phyloP scores from a whole-genome alignment of 352 stramenopile genomes.

The Elongisporangium senticosum region DNA sequence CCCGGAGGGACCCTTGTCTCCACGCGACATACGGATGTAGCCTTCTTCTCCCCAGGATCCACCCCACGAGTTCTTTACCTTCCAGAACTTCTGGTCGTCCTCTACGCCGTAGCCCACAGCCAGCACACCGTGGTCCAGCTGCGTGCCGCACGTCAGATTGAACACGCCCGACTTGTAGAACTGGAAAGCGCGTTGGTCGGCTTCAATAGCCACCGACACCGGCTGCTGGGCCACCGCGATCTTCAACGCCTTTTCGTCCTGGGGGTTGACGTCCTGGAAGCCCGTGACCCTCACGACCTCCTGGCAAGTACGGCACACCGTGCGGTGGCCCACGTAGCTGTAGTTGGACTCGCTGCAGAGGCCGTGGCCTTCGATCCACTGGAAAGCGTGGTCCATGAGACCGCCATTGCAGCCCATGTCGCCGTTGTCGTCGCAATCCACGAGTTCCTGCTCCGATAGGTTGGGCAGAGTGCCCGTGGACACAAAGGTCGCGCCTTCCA shows the following conservation, averaged over 20 bases:
- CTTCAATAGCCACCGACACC: conserved; percentile 93
- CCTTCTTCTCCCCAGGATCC: conserved; percentile 88
- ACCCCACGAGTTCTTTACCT: conserved; percentile 98
- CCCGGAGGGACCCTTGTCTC: conserved; percentile 27
- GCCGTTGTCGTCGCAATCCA: conserved; percentile 94
- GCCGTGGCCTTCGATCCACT: conserved; percentile 90
- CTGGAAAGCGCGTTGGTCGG: conserved; percentile 92
- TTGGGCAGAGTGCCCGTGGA: conserved; percentile 86
- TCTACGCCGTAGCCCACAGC: conserved; percentile 94
- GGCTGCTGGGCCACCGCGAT: conserved; percentile 90
- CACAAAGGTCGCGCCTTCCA: conserved; percentile 96
- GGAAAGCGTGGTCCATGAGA: conserved; percentile 97
- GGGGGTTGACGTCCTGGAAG: conserved; percentile 84
- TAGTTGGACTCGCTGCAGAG: conserved; percentile 96
- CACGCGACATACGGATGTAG: conserved; percentile 91
- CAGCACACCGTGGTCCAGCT: conserved; percentile 97
- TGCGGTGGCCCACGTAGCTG: conserved; percentile 86
- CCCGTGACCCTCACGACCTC: conserved; percentile 82
- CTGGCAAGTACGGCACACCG: conserved; percentile 77
- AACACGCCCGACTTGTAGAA: conserved; percentile 96
- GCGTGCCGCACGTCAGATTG: conserved; percentile 74
- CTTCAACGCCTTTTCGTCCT: conserved; percentile 83
- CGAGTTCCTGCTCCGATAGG: conserved; percentile 97
- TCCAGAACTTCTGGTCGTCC: conserved; percentile 87
- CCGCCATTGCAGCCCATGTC: conserved; percentile 97